Base-by-base conservation (phyloP, 1,139 yeast species). In the Candida sojae region DNA sequence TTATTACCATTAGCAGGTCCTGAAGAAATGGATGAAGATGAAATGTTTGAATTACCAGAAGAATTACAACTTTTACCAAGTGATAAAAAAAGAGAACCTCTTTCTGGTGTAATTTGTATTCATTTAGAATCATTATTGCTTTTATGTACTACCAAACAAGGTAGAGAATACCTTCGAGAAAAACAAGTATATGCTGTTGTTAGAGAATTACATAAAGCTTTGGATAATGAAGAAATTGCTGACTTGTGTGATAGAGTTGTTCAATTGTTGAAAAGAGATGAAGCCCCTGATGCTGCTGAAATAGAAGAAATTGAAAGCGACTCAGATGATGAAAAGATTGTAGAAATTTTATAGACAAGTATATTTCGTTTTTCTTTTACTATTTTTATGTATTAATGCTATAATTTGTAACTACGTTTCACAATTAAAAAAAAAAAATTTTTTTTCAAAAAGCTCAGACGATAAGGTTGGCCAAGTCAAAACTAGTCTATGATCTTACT, bases 251-350 rank as follows among this genome's bases (percentile, higher is more conserved):
- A 86, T 55, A 78, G 88, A 66, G 62, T 86, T 42, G 98, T 90
- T 17, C 92, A 91, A 63, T 80, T 89, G 85, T 74, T 91, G 54
- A 86, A 87, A 92, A 83, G 98, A 73, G 98, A 92, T 59, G 98
- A 91, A 60, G 86, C 83, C 13, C 75, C 75, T 6, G 66, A 51
- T 25, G 61, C 47, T 2, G 63, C 56, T 17, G 67, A 57, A 1
- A 64, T 58, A 17, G 68, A 66, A n/a, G 67, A 62, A 5, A 73
- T 71, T 26, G 63, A 63, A 29, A 63, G 62, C 46, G 65, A 66
- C 34, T 69, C 71, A 46, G 72, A 71, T 44, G 73, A 71, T 44
- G 79, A 74, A 48, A 74, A 75, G 52, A 71, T 79, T 33, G 83
- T 82, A 43, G 86, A 84, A 57, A 70, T 82, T 49, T 69, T 79